Percentiles rank a stretch among this genome's conserved stretches.
Conservation (phyloP, 108 stramenopile species). For the Nitzschia sp. region DNA sequence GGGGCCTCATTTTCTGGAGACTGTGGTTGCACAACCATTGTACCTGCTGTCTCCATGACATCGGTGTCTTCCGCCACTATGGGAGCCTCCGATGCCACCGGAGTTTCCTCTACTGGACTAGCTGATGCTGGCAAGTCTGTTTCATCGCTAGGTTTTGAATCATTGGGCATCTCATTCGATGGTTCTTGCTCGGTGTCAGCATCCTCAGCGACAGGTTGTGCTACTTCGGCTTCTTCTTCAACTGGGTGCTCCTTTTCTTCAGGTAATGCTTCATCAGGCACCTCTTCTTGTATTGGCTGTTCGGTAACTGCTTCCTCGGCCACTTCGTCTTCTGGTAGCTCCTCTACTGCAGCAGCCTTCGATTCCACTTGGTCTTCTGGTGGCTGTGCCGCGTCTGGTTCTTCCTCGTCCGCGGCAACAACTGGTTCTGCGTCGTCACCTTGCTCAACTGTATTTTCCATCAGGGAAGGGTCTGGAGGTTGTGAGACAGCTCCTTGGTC, state of each 20-base stretch:
- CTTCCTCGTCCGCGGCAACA: neutral
- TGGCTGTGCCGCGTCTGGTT: neutral
- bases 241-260: neutral
- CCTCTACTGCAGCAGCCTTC: neutral
- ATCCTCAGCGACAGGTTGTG: neutral
- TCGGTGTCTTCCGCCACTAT: too few species aligned
- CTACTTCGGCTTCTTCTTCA: neutral
- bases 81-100: too few species aligned
- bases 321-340: neutral
- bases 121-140: too few species aligned
- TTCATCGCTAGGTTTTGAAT: neutral
- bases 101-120: too few species aligned
- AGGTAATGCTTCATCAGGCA: neutral
- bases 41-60: too few species aligned
- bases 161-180: neutral
- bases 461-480: too few species aligned
- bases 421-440: neutral
- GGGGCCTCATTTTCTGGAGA: too few species aligned
- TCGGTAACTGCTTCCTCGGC: neutral
- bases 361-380: neutral
- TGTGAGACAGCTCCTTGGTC: too few species aligned
- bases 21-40: too few species aligned
- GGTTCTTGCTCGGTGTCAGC: neutral
- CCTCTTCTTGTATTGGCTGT: too few species aligned
- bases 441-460: too few species aligned